These are phyloP conservation scores for Anisogramma anomala DNA, from an alignment of 2,329 filamentous ascomycete genomes.

Conservation along the genomic window DNA sequence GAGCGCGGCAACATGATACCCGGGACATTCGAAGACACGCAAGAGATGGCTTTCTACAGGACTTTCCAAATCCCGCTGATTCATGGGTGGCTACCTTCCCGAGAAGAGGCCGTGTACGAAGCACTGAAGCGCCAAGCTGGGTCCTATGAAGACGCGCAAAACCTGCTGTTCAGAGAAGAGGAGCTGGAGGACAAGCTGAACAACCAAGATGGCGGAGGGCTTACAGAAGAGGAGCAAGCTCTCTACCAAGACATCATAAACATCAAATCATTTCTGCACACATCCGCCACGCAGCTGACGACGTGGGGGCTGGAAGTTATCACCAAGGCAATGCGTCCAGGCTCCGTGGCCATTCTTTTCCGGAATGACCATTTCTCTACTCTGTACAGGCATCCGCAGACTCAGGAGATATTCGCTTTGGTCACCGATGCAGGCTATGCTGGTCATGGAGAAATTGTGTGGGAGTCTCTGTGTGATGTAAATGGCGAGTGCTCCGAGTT, in stretches of 20 bases:
- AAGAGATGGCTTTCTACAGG: conserved; percentile 81
- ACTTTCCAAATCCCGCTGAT: conserved; percentile 82
- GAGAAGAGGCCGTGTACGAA: conserved; percentile 51
- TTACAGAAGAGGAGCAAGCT: conserved; percentile 63
- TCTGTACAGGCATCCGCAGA: conserved; percentile 75
- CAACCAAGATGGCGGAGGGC: conserved; percentile 35
- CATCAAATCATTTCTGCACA: conserved; percentile 72
- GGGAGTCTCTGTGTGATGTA: conserved; percentile 86
- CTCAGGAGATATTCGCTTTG: conserved; percentile 63
- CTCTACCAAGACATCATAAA: conserved; percentile 71
- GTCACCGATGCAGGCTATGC: conserved; percentile 91
- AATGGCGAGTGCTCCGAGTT: conserved; percentile 74
- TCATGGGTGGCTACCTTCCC: conserved; percentile 81
- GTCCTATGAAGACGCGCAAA: conserved; percentile 86
- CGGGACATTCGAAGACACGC: conserved; percentile 76
- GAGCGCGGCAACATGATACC: conserved; percentile 39
- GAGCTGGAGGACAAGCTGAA: conserved; percentile 73
- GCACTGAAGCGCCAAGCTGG: conserved; percentile 64
- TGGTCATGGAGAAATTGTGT: conserved; percentile 80
- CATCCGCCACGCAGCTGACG: conserved; percentile 79
- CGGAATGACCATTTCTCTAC: conserved; percentile 97
- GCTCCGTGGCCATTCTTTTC: conserved; percentile 81
- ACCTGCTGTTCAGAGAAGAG: conserved; percentile 77
- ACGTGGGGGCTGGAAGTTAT: conserved; percentile 68
- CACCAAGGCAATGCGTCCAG: conserved; percentile 56